Percentiles rank a stretch among this genome's conserved stretches.
phyloP scores from a whole-genome alignment of 164 flowering plant genomes.

The Platanus orientalis region DNA sequence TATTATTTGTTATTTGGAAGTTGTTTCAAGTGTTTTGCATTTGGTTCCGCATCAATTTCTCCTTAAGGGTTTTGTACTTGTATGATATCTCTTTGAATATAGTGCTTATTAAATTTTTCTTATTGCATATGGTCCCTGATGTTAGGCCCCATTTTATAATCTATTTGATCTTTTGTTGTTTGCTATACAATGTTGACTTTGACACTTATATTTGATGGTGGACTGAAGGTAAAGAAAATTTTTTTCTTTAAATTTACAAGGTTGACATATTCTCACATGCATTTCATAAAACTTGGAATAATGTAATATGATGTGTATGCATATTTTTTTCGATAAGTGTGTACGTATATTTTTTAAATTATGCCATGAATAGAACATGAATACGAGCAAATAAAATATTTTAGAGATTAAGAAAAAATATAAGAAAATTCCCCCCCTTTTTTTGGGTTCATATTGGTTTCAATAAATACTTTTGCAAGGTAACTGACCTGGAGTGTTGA shows the following conservation, averaged over 20 bases:
- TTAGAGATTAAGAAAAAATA: background rate
- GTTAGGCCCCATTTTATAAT: background rate
- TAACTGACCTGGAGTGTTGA: background rate
- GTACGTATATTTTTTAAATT: no score
- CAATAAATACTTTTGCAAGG: no score
- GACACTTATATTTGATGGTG: background rate
- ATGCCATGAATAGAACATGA: background rate
- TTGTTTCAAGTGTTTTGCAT: no score
- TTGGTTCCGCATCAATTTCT: no score
- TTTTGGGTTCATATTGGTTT: background rate
- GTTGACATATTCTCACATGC: no score
- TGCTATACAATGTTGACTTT: background rate
- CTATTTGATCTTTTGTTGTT: background rate
- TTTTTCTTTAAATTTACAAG: no score
- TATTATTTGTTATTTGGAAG: no score
- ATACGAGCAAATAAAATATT: background rate
- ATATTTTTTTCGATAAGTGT: no score
- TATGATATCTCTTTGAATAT: background rate
- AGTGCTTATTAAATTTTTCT: background rate
- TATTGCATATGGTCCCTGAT: background rate
- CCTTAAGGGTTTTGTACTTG: background rate
- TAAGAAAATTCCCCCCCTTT: no score
- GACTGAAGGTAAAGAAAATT: no score
- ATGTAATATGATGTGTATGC: background rate
- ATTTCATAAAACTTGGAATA: background rate